phyloP scores from a whole-genome alignment of 345 rosid genomes.

The Boechera stricta region DNA sequence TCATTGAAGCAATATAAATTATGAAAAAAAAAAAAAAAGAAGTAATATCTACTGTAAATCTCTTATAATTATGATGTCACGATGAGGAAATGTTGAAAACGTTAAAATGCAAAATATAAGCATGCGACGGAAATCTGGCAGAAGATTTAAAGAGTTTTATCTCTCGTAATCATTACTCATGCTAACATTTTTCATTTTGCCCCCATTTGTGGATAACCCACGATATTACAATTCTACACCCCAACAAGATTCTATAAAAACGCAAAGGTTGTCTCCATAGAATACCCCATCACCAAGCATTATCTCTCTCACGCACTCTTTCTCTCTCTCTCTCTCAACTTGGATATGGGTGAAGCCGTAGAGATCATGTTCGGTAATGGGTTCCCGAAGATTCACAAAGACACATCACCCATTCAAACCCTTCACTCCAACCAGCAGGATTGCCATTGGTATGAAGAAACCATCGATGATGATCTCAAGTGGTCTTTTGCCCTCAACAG shows the following conservation, averaged over 20 bases:
- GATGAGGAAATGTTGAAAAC: constrained; percentile 33
- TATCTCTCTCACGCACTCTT: not conserved
- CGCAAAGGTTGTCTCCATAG: constrained; percentile 35
- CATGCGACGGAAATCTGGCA: constrained; percentile 39
- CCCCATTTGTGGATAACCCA: constrained; percentile 21
- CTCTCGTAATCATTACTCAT: constrained; percentile 42
- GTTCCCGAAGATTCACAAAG: constrained; percentile 56
- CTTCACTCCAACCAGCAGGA: constrained; percentile 44
- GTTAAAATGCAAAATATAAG: constrained; percentile 24
- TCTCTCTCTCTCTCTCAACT: not conserved
- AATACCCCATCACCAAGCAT: constrained; percentile 30
- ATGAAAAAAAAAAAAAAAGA: not conserved
- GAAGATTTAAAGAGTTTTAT: constrained; percentile 17
- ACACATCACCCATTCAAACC: constrained; percentile 44
- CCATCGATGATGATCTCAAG: constrained; percentile 83
- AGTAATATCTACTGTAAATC: not conserved
- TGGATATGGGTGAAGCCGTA: constrained; percentile 75
- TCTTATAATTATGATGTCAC: constrained; percentile 40
- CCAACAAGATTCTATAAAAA: constrained; percentile 34
- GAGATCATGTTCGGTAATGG: constrained; percentile 60
- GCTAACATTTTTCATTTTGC: constrained; percentile 22
- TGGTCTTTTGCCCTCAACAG: constrained; percentile 95
- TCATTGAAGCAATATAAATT: not conserved
- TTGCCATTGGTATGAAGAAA: constrained; percentile 80
- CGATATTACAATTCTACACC: not conserved